Evolutionary conservation across 192 early-diverging fungal genomes (phyloP).

Genomic region (Backusella liffmaniae): DNA sequence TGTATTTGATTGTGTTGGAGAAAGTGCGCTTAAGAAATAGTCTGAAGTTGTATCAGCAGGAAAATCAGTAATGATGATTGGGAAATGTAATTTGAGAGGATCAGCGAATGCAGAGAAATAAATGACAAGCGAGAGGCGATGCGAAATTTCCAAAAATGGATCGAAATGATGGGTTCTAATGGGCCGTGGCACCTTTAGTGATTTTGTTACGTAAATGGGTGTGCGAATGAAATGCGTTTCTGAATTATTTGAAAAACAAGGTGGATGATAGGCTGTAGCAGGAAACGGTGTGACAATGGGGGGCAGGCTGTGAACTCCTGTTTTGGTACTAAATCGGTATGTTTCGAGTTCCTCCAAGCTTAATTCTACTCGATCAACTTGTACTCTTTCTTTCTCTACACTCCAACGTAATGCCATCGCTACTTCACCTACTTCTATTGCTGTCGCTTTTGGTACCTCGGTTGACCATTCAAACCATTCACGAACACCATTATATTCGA

Average conservation of each 20-base stretch:
- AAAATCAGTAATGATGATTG: conserved; percentile 35
- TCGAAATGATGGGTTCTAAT: conserved; percentile 21
- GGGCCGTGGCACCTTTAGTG: neutral
- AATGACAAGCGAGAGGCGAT: conserved; percentile 22
- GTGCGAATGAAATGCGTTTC: conserved; percentile 39
- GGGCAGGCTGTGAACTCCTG: conserved; percentile 17
- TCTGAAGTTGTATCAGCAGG: conserved; percentile 5
- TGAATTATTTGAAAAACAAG: conserved; percentile 20
- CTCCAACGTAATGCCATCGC: conserved; percentile 32
- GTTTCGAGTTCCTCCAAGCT: conserved; percentile 31
- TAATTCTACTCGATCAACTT: conserved; percentile 25
- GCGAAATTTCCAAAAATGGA: conserved; percentile 33
- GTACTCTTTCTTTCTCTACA: conserved; percentile 35
- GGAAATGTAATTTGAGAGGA: conserved; percentile 20
- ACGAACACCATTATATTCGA: conserved; percentile 14
- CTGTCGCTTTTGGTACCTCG: conserved; percentile 34
- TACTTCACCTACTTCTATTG: conserved; percentile 34
- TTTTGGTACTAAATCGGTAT: conserved; percentile 26
- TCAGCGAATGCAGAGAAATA: conserved; percentile 15
- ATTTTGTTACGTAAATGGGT: conserved; percentile 20
- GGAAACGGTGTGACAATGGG: conserved; percentile 28
- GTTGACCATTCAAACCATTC: conserved; percentile 36
- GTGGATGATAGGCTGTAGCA: conserved; percentile 26
- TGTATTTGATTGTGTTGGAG: conserved; percentile 1
- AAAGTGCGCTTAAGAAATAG: neutral